Conservation (phyloP, 495 filamentous ascomycete genomes). For the Trichocladium uniseriatum region DNA sequence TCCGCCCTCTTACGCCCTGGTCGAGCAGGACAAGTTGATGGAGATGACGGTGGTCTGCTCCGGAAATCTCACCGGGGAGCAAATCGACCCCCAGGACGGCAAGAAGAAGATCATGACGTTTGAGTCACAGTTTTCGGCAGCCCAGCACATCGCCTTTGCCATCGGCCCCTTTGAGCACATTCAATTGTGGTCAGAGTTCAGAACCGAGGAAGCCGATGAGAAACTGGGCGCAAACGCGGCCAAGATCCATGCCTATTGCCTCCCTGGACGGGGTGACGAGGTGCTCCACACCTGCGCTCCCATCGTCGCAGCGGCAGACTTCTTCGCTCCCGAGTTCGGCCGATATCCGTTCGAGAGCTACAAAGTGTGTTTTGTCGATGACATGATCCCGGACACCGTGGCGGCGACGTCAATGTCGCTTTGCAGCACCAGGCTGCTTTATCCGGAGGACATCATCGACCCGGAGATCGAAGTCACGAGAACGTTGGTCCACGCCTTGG, state of each 20-base stretch:
- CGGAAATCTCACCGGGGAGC: conserved; percentile 76
- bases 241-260: conserved; percentile 79
- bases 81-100: conserved; percentile 58
- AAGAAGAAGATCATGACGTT: conserved; percentile 80
- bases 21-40: conserved; percentile 70
- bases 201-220: conserved; percentile 83
- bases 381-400: conserved; percentile 60
- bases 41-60: conserved; percentile 88
- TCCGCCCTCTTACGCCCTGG: conserved; percentile 26
- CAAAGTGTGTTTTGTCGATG: conserved; percentile 90
- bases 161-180: conserved; percentile 91
- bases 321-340: conserved; percentile 74
- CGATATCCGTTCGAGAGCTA: conserved; percentile 81
- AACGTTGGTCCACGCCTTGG: conserved; percentile 67
- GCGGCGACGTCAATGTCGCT: conserved; percentile 76
- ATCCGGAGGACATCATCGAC: conserved; percentile 72
- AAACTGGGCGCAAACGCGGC: conserved; percentile 75
- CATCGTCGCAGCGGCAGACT: conserved; percentile 60
- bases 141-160: conserved; percentile 83
- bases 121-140: conserved; percentile 54
- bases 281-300: conserved; percentile 66
- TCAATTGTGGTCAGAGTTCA: conserved; percentile 72
- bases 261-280: conserved; percentile 71
- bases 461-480: conserved; percentile 69
- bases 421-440: conserved; percentile 79